Evolutionary conservation across 2,329 filamentous ascomycete species (phyloP).

Genomic region (Pseudofabraea citricarpa): DNA sequence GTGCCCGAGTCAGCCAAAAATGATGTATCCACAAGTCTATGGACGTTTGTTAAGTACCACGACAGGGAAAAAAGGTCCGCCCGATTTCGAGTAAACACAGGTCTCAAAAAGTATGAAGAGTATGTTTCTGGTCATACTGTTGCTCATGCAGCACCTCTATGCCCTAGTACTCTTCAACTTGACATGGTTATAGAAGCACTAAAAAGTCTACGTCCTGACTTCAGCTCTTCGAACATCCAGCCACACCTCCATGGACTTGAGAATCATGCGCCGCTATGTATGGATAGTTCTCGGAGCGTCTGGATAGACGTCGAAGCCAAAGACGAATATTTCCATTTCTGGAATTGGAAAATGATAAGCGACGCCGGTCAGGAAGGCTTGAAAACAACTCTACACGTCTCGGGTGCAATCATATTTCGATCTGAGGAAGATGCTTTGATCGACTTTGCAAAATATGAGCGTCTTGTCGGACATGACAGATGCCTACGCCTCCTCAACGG

Average conservation of each 20-base stretch:
- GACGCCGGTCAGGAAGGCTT: not conserved
- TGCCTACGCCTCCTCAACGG: conserved; percentile 16
- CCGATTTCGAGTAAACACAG: conserved; percentile 13
- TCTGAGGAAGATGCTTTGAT: not conserved
- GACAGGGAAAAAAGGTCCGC: conserved; percentile 5
- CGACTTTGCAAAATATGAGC: not conserved
- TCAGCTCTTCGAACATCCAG: not conserved
- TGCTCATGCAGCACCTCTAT: conserved; percentile 12
- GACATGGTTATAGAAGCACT: conserved; percentile 9
- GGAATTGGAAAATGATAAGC: not conserved
- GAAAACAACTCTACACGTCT: not conserved
- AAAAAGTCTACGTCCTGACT: conserved; percentile 3
- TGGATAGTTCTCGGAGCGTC: not conserved
- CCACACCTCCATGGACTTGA: not conserved
- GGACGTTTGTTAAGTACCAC: conserved; percentile 11
- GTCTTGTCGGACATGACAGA: conserved; percentile 1
- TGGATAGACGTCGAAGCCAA: not conserved
- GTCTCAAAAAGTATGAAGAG: conserved; percentile 6
- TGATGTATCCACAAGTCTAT: conserved; percentile 5
- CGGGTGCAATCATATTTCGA: not conserved
- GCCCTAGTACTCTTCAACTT: conserved; percentile 9
- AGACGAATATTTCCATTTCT: not conserved
- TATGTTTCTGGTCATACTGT: conserved; percentile 8
- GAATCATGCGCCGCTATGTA: not conserved
- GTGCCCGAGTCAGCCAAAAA: not conserved